Evolutionary conservation across 2,329 filamentous ascomycete species (phyloP), one percentile per base, ranked within the genome.

Genomic region (Penicillium sp.): DNA sequence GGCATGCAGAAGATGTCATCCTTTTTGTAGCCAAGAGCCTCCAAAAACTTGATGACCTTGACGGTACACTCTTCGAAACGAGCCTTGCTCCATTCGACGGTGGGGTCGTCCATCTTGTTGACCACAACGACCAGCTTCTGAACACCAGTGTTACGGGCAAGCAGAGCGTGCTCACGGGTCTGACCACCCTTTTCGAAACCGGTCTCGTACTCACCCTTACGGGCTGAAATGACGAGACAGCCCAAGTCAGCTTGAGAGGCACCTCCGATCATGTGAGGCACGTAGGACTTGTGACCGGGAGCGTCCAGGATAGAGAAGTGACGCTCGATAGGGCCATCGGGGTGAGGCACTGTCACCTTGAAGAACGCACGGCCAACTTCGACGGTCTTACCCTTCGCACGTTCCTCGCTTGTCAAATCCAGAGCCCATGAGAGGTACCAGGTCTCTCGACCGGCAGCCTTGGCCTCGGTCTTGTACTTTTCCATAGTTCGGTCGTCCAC

Each of bases 391-490:
- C 93, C 93, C 79, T 97, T 95, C 45, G 88, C 77, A 65, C 94
- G 83, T 69, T 98, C 93, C 71, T 98, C 94, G 72, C 91, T 95
- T 59, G 90, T 98, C 69, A 97, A 71, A 79, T 98, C 93, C 61
- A 98, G 81, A 52, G 90, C 94, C 93, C 94, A 98, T 38, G 93
- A 98, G 24, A 98, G 80, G 70, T 97, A 98, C 93, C 93, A 98
- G 3, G 91, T 95, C 75, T 97, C 93, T 75, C 90, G 87, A 45
- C 93, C 93, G 56, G 93, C 80, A 9, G 97, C 93, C 77, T 95
- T 97, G 43, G 93, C 91, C 64, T 98, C 94, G 60, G 82, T 83
- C 80, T 91, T 95, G 78, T 95, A 95, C 74, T 98, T 98, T 46
- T 98, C 93, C 78, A 98, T 82, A 33, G 93, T 98, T 67, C 93